Percentiles rank a stretch among this genome's conserved stretches.
Evolutionary conservation across 306 rosid species (phyloP).

Genomic region (Castanopsis chinensis): DNA sequence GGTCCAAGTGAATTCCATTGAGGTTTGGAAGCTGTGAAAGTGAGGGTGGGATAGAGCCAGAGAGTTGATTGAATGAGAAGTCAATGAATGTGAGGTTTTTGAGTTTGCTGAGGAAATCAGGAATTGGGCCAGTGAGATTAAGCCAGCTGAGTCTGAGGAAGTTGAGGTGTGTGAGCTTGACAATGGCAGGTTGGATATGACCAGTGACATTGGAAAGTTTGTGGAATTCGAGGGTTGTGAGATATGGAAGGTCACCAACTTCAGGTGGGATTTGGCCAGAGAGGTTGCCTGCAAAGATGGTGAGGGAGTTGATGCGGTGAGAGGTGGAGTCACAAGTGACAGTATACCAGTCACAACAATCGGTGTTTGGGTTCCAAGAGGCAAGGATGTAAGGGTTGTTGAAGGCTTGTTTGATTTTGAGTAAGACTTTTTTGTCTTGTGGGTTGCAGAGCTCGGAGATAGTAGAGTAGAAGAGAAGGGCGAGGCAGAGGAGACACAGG

Average conservation of each 20-base stretch:
- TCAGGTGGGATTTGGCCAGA: slow-evolving; percentile 60
- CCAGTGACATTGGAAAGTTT: slow-evolving; percentile 58
- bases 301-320: slow-evolving; percentile 39
- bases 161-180: no score
- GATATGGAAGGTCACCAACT: slow-evolving; percentile 65
- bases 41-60: slow-evolving; percentile 55
- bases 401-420: slow-evolving; percentile 61
- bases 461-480: slow-evolving; percentile 25
- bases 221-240: slow-evolving; percentile 46
- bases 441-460: slow-evolving; percentile 60
- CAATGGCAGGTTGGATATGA: slow-evolving; percentile 5
- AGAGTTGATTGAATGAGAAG: slow-evolving; percentile 56
- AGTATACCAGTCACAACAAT: slow-evolving; percentile 67
- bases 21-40: slow-evolving; percentile 40
- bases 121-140: slow-evolving; percentile 57
- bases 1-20: no score
- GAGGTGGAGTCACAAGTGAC: slow-evolving; percentile 50
- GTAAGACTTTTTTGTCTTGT: slow-evolving; percentile 63
- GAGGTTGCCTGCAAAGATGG: slow-evolving; percentile 33
- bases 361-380: slow-evolving; percentile 59
- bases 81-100: slow-evolving; percentile 35
- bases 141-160: slow-evolving; percentile 27
- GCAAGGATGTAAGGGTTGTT: slow-evolving; percentile 58
- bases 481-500: slow-evolving; percentile 5
- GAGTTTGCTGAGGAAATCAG: slow-evolving; percentile 56